phyloP scores from a whole-genome alignment of 176 grass and related monocot genomes.

The Paspalum notatum region DNA sequence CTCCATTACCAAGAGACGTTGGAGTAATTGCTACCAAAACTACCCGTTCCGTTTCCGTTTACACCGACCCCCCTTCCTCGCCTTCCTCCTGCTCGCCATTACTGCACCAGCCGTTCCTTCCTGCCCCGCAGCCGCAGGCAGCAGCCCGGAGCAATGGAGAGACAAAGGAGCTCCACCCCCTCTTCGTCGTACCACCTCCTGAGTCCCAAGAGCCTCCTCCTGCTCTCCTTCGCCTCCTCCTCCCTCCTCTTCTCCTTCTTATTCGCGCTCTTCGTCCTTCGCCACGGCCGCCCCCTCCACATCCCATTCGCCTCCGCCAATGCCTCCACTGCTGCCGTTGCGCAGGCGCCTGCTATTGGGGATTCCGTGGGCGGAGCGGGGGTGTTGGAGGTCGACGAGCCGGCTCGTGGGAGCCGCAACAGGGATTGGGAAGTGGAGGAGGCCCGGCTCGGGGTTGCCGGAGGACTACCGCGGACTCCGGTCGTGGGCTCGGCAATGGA shows the following conservation, averaged over 20 bases:
- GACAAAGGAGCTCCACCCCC: constrained; percentile 45
- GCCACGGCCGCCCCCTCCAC: constrained; percentile 45
- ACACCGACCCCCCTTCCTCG: background rate
- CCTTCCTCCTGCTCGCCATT: background rate
- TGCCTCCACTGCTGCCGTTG: constrained; percentile 4
- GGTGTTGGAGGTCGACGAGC: constrained; percentile 6
- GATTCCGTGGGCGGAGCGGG: background rate
- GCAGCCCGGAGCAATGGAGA: constrained; percentile 58
- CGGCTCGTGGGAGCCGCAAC: background rate
- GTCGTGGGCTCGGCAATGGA: constrained; percentile 17
- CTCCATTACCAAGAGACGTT: too few species aligned
- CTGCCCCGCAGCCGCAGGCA: background rate
- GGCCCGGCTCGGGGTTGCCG: background rate
- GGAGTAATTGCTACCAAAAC: too few species aligned
- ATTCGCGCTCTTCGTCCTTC: constrained; percentile 51
- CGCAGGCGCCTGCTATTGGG: background rate
- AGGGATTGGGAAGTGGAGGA: background rate
- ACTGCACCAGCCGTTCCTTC: background rate
- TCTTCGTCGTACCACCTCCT: constrained; percentile 30
- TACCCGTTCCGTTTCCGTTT: constrained; percentile 32
- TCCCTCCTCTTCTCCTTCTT: constrained; percentile 80
- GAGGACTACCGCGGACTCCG: constrained; percentile 1
- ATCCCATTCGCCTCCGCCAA: constrained; percentile 38
- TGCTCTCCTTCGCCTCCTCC: constrained; percentile 64
- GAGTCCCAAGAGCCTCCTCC: constrained; percentile 61